Base-by-base conservation (phyloP, 805 yeast genomes). In the Candida manassasensis region DNA sequence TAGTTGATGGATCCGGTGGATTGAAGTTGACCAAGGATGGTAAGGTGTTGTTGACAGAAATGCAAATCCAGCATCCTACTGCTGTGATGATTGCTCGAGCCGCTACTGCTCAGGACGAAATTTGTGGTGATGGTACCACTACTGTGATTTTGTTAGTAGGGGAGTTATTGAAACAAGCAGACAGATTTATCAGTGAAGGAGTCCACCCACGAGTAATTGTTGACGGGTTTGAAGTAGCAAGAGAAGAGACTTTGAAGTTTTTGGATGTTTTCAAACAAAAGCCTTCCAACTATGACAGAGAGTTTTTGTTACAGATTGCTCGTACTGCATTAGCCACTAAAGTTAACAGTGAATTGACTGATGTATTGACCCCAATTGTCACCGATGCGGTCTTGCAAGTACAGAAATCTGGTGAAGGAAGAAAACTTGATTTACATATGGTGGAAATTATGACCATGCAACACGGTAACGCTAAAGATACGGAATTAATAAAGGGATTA, bases 61-160 rank as follows among this genome's bases (percentile, higher is more conserved):
- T 93, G 98, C 98, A 93, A 65, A 90, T 90, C 61, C 73, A 68
- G 46, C 71, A 68, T 40, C 73, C 73, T 8, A 68, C 73, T 4
- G 73, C 73, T 1, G 71, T 68, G 28, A 66, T 66, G 71, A 66
- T 67, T 45, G 95, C 98, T 3, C 75, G 97, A 46, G 98, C 97
- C 10, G 98, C 98, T 33, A 79, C 96, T 30, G 97, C 98, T 0
- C 98, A 93, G 63, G 98, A 93, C 60, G 98, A 93, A 61, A 87
- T 93, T 55, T 85, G 97, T n/a, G 98, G 98, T 34, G 98, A 93
- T 62, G 98, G 98, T 45, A 93, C 98, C 37, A 90, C 97, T 4
- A 84, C 96, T 2, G 98, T 93, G 36, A 90, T 89, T 29, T 71
- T 94, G 43, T 73, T 89, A 37, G 98, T 93, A 28, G 98, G 98